Evolutionary conservation across 192 early-diverging fungal genomes (phyloP), one percentile per base, ranked within the genome.

Genomic region (Linnemannia exigua): DNA sequence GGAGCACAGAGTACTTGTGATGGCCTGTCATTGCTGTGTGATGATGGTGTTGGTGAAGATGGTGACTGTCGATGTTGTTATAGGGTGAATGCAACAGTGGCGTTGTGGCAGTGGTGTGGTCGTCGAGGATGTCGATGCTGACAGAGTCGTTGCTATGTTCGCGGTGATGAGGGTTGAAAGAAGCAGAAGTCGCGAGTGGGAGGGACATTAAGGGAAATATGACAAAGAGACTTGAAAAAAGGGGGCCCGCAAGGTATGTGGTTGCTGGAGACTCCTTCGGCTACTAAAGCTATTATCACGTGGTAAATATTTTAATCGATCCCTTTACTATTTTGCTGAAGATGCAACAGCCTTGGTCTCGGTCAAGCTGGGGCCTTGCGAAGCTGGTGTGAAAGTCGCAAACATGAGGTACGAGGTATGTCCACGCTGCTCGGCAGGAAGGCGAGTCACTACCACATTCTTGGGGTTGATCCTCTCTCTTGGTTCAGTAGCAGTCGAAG

Each of bases 351-450:
- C 76, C 9, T 78, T 78, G 15, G 68, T 35, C 38, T 84, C 61
- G 0, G 76, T 69, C 61, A 84, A 25, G 48, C 52, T 84, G 2
- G 76, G 76, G 5, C 35, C 72, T 71, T 84, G 77, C 15, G 75
- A 47, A 19, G 74, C 67, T 28, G 95, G 95, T 38, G 95, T 88
- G 77, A 96, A 90, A 0, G 94, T 95, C 5, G 97, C 97, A 94
- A 99, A 99, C 20, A 97, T 96, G 79, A 99, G 89, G 80, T 96
- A 99, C 47, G 97, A 98, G 1, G 98, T 99, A 86, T 99, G 98
- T 7, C 98, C 98, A 41, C 94, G 92, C 74, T 90, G 88, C 67
- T 90, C 93, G 2, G 67, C 75, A 4, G 89, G 80, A 11, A 93
- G 91, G 70, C 93, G 95, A 4, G 95, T 91, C 16, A 95, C 90